phyloP scores from a whole-genome alignment of 176 grass and related monocot species.

The Hordeum marinum region DNA sequence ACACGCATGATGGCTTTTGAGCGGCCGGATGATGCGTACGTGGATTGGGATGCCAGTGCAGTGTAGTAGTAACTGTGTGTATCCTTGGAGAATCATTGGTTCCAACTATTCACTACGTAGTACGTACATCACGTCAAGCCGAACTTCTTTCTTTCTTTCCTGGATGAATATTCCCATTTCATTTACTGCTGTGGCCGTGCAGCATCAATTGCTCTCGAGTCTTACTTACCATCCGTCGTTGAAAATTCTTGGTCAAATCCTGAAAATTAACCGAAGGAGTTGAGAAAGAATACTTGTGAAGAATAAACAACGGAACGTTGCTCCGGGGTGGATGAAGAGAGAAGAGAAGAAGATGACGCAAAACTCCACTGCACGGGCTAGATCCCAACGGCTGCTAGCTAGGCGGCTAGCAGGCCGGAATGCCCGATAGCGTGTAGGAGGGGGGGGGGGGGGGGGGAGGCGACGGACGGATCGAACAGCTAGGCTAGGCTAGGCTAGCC shows the following conservation, averaged over 20 bases:
- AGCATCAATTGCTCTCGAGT: not conserved
- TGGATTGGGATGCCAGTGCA: not conserved
- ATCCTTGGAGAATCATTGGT: constrained; percentile 15
- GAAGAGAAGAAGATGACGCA: not conserved
- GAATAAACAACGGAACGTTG: too few species aligned
- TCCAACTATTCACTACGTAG: not conserved
- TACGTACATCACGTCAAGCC: not conserved
- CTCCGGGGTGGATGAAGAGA: not conserved
- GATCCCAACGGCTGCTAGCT: not conserved
- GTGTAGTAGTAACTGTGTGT: not conserved
- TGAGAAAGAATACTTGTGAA: not conserved
- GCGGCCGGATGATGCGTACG: not conserved
- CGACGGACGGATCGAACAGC: not conserved
- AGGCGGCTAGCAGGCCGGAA: not conserved
- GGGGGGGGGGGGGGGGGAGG: too few species aligned
- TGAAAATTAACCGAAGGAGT: too few species aligned
- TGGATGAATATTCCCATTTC: not conserved
- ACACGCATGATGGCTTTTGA: constrained; percentile 1
- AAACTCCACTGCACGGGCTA: not conserved
- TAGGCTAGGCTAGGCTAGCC: not conserved
- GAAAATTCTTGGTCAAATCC: too few species aligned
- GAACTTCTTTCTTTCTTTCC: not conserved
- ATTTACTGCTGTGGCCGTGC: not conserved
- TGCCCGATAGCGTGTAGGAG: not conserved
- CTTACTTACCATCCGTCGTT: too few species aligned